Evolutionary conservation across 768 basidiomycete species (phyloP).

Genomic region (Lactifluus piperatus): DNA sequence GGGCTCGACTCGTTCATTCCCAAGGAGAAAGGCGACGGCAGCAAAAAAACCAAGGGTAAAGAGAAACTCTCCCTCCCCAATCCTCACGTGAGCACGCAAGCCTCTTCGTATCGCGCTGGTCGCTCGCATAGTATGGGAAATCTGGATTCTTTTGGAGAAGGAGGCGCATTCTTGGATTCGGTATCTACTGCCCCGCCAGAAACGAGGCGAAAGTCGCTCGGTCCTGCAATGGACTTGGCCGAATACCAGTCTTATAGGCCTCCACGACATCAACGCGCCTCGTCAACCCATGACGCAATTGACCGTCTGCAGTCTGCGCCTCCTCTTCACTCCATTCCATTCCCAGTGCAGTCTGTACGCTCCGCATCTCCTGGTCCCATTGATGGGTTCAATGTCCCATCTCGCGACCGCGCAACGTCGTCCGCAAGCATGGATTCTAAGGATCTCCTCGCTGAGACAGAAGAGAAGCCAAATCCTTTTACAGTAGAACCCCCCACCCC

Average conservation of each 20-base stretch:
- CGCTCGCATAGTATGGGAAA: slow-evolving; percentile 63
- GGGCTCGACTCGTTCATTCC: slow-evolving; percentile 71
- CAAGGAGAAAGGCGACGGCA: slow-evolving; percentile 47
- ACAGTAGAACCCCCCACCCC: slow-evolving; percentile 31
- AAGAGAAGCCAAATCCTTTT: slow-evolving; percentile 31
- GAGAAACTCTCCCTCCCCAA: slow-evolving; percentile 36
- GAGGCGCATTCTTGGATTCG: slow-evolving; percentile 40
- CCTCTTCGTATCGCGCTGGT: slow-evolving; percentile 20
- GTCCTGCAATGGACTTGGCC: slow-evolving; percentile 46
- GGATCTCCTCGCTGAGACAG: slow-evolving; percentile 33
- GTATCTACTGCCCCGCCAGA: slow-evolving; percentile 26
- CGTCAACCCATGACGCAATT: slow-evolving; percentile 41
- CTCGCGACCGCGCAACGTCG: slow-evolving; percentile 42
- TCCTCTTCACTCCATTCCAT: slow-evolving; percentile 49
- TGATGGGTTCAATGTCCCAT: slow-evolving; percentile 22
- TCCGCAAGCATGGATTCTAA: slow-evolving; percentile 43
- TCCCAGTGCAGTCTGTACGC: slow-evolving; percentile 35
- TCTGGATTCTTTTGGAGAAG: slow-evolving; percentile 43
- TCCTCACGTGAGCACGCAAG: slow-evolving; percentile 30
- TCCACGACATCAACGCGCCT: slow-evolving; percentile 40
- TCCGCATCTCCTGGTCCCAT: slow-evolving; percentile 29
- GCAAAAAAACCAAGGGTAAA: slow-evolving; percentile 29
- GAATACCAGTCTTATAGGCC: slow-evolving; percentile 35
- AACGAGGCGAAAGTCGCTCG: slow-evolving; percentile 49
- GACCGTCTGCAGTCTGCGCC: slow-evolving; percentile 33